These are phyloP conservation scores for Athelia sp. DNA, from an alignment of 1,284 basidiomycete species.

Conservation along the genomic window DNA sequence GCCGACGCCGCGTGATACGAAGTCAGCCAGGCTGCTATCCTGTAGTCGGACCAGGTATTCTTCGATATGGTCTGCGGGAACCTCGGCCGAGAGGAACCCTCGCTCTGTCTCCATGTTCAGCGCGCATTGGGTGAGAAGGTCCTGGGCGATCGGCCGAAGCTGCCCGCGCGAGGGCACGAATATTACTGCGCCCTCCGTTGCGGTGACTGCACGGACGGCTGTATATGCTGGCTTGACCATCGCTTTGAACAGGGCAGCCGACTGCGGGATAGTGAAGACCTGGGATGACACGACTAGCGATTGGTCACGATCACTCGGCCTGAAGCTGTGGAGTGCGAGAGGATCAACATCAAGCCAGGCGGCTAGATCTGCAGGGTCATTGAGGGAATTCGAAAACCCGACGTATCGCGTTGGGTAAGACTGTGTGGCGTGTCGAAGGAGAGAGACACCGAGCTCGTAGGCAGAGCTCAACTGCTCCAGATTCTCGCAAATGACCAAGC, in stretches of 20 bases:
- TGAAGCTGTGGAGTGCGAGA: conserved; percentile 71
- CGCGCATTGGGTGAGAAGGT: conserved; percentile 86
- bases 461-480: conserved; percentile 79
- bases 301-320: conserved; percentile 80
- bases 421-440: conserved; percentile 62
- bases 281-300: conserved; percentile 68
- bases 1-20: conserved; percentile 86
- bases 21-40: conserved; percentile 67
- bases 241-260: conserved; percentile 81
- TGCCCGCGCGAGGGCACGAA: conserved; percentile 89
- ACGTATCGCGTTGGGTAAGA: conserved; percentile 67
- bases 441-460: conserved; percentile 82
- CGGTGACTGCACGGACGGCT: conserved; percentile 41
- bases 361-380: conserved; percentile 78
- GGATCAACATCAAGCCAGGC: conserved; percentile 79
- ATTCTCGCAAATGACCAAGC: conserved; percentile 79
- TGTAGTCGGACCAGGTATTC: conserved; percentile 57
- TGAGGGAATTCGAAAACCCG: conserved; percentile 75
- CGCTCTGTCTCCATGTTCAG: conserved; percentile 67
- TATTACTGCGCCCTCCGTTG: conserved; percentile 63
- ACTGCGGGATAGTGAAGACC: conserved; percentile 85
- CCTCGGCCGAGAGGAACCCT: conserved; percentile 63
- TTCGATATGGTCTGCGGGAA: conserved; percentile 58
- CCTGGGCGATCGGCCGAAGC: conserved; percentile 72
- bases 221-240: conserved; percentile 91